Base-by-base conservation (phyloP, 345 rosid species). In the Citrus reticulata region DNA sequence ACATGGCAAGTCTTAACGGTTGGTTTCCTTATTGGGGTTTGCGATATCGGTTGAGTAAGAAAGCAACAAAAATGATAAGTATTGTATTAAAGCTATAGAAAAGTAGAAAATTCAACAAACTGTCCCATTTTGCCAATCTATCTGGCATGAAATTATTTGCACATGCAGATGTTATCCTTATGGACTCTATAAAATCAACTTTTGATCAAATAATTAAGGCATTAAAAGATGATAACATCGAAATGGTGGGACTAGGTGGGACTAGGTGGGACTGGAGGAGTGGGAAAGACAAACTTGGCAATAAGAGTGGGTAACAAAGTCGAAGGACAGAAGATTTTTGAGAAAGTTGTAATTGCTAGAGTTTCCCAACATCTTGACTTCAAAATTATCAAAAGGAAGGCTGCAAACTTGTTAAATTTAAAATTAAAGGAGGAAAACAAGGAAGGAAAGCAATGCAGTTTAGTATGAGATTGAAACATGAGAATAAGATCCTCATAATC, bases 401-500 rank as follows among this genome's bases (percentile, higher is more conserved):
- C 54, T 46, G 79, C 66, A 10, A 72, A 70, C 11, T 1, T 8
- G 25, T 17, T 75, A 22, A 17, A 64, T 2, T 6, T 71, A 9
- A 7, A 46, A 37, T 27, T 81, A 0, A 27, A 58, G 1, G 83
- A 68, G 65, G 58, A 62, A 27, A 62, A 19, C 22, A 58, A 30
- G 5, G 6, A 4, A 0, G 75, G 55, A 64, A 75, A 75, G 77
- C 75, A 9, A 11, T n/a, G 3, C 69, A 66, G 22, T 34, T 82
- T 14, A 2, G 27, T 30, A n/a, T 32, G 0, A 29, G 68, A 32
- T 70, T 82, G 54, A 69, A 4, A 6, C 27, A 6, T 0, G 75
- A 72, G 57, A 66, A 76, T 39, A 76, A 54, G 68, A 32, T 80
- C 17, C 81, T 83, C 20, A 37, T 83, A 46, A 71, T 83, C 7